Evolutionary conservation across 2,329 filamentous ascomycete genomes (phyloP), one percentile per base, ranked within the genome.

Genomic region (Fusarium circinatum): DNA sequence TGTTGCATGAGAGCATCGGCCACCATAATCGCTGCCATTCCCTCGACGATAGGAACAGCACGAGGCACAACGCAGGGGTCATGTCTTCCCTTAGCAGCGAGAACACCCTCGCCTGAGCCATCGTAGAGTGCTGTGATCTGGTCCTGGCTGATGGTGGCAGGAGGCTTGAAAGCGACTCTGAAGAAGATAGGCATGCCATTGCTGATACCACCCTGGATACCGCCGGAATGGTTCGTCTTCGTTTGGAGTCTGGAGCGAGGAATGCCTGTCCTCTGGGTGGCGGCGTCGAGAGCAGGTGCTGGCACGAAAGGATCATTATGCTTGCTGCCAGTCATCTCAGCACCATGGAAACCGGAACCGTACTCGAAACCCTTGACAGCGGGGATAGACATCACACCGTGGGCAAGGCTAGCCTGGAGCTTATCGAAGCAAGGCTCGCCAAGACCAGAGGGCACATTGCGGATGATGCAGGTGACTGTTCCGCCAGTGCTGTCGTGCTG

Each of bases 361-460:
- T 98, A 92, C 82, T 98, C 96, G 80, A 98, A 98, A 62, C 93
- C 96, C 85, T 98, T 99, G 42, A 93, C 96, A 8, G 96, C 95
- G 10, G 96, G 96, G 78, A 98, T 98, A 81, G 91, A 94, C 73
- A 98, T 89, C 94, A 99, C 98, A 56, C 94, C 96, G 80, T 98
- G 96, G 32, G 91, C 95, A 52, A 99, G 90, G 81, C 89, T 90
- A 13, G 96, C 96, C 86, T 99, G 95, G 49, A 98, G 88, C 86
- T 98, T 98, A 83, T 97, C 94, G 83, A 99, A 98, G 83, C 91
- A 93, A 2, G 96, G 96, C 87, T 98, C 96, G 68, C 96, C 96
- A 6, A 98, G 89, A 0, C 96, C 96, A 45, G 90, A 89, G 34
- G 96, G 96, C 13, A 91, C 90, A 79, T 97, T 96, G 73, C 93